phyloP scores from a whole-genome alignment of 148 eudicot genomes.

The Dianthus caryophyllus region DNA sequence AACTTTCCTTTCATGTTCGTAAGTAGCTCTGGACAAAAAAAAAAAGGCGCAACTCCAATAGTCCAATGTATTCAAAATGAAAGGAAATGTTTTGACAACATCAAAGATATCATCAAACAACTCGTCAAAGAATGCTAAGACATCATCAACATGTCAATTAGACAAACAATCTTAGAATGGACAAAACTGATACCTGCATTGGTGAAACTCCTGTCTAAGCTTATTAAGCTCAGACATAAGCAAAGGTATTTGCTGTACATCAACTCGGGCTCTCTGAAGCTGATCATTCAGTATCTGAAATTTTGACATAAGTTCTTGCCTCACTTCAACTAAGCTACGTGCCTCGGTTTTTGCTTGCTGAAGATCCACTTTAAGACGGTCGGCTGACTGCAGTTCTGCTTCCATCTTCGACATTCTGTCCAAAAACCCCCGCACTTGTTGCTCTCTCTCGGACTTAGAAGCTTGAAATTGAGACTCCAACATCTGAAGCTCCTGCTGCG shows the following conservation, averaged over 20 bases:
- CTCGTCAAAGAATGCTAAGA: conserved; percentile 6
- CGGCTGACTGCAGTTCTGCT: conserved; percentile 61
- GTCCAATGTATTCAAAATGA: conserved; percentile 3
- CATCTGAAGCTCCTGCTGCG: conserved; percentile 76
- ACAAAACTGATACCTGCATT: conserved; percentile 59
- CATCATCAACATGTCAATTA: not conserved
- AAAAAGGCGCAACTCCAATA: conserved; percentile 9
- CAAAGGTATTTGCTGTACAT: conserved; percentile 67
- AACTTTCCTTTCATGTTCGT: conserved; percentile 86
- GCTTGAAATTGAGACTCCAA: conserved; percentile 60
- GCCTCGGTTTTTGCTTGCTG: conserved; percentile 83
- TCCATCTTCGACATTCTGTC: conserved; percentile 77
- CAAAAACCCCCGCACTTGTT: conserved; percentile 54
- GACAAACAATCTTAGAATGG: not conserved
- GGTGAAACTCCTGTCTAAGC: conserved; percentile 85
- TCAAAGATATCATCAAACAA: not conserved
- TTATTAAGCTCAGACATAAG: conserved; percentile 70
- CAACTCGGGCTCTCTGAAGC: conserved; percentile 65
- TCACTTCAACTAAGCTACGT: conserved; percentile 58
- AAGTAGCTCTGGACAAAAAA: conserved; percentile 66
- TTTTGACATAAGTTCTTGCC: conserved; percentile 76
- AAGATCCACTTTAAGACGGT: conserved; percentile 66
- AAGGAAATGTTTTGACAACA: not conserved
- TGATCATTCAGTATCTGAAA: conserved; percentile 57
- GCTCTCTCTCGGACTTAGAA: conserved; percentile 69